Evolutionary conservation across 1,284 basidiomycete genomes (phyloP), one percentile per base, ranked within the genome.

Genomic region (Xerocomus nothofagi): DNA sequence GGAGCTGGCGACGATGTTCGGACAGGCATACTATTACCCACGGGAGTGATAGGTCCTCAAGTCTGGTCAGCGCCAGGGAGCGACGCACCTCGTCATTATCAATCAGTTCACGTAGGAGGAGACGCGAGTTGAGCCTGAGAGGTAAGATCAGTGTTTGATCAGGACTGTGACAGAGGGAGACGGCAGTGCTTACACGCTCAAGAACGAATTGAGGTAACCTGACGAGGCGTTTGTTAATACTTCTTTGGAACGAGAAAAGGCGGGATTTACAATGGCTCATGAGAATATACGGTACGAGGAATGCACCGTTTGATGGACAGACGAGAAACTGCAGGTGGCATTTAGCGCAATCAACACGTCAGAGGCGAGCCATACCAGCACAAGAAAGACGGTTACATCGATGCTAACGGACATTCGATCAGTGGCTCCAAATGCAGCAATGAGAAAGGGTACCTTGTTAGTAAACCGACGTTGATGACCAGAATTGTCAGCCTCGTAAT

Each of bases 191-290:
- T 38, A 66, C 68, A 66, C 61, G 24, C 66, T 67, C 31, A 66
- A 34, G 30, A 70, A 69, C 4, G 68, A 70, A 27, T 69, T 66
- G 29, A 66, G 55, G 44, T 66, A 70, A 42, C 55, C 65, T 66
- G 39, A 6, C 4, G 12, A 27, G 2, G 2, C 0, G 4, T 15
- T 31, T 12, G 7, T 42, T 0, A 12, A 39, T 12, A 34, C 15
- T 5, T 23, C 0, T n/a, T 18, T 1, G 2, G n/a, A 7, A 10
- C 2, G 11, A 45, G n/a, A 32, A 41, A 12, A 1, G 1, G 12
- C 0, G 1, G 4, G 29, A 44, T 63, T 32, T 17, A 62, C 68
- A 66, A 42, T 70, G 61, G 21, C 65, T 66, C 62, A 66, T 68
- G 5, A 66, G 59, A 39, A 66, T 66, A 29, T 70, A 66, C 0